Percentiles rank a stretch among this genome's conserved stretches.
Evolutionary conservation across 176 grass and related monocot species (phyloP).

Genomic region (Oryza glaberrima): DNA sequence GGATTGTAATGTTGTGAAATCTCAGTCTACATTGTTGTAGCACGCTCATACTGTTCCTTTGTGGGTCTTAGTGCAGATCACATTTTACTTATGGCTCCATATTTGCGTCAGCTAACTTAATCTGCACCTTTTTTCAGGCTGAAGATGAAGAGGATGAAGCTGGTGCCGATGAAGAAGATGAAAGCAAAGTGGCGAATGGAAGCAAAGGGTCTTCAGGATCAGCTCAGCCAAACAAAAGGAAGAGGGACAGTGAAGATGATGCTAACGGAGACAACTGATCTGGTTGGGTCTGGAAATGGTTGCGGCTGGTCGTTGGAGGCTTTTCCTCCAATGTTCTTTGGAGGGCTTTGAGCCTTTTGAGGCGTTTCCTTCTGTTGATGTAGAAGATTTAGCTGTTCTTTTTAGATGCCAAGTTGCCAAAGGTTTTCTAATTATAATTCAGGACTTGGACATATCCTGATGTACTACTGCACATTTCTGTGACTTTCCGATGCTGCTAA

Average conservation of each 20-base stretch:
- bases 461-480: background rate
- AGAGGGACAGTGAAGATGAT: conserved; percentile 46
- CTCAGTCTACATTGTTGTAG: background rate
- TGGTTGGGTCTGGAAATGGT: too few species aligned
- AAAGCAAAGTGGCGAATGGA: conserved; percentile 17
- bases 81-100: background rate
- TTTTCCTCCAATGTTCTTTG: background rate
- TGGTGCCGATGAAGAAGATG: conserved; percentile 25
- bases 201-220: conserved; percentile 14
- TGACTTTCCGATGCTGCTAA: background rate
- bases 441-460: background rate
- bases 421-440: conserved; percentile 8
- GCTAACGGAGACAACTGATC: conserved; percentile 1
- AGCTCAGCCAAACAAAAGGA: conserved; percentile 52
- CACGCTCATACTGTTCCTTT: background rate
- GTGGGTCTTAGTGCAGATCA: background rate
- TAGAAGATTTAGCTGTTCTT: background rate
- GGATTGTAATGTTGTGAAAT: background rate
- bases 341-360: background rate
- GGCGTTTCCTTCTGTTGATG: background rate
- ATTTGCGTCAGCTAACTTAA: background rate
- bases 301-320: background rate
- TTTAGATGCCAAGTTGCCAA: background rate
- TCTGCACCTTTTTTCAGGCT: conserved; percentile 23
- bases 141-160: conserved; percentile 39